Evolutionary conservation across 768 basidiomycete genomes (phyloP).

Genomic region (Hebeloma cylindrosporum): DNA sequence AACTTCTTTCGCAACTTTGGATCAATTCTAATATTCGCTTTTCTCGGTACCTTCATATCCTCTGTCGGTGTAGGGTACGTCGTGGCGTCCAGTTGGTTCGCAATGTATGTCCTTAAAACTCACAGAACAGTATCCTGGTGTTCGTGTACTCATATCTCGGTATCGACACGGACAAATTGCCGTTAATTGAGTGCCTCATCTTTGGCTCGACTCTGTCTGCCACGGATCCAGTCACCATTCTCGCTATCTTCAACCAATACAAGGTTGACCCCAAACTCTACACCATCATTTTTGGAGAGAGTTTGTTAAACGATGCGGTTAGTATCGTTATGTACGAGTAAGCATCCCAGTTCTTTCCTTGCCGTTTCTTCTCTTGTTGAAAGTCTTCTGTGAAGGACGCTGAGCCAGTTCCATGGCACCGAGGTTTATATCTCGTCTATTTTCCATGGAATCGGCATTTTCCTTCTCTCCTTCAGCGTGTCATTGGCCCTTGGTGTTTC

Average conservation of each 20-base stretch:
- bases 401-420: slow-evolving; percentile 87
- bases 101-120: slow-evolving; percentile 39
- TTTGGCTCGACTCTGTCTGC: slow-evolving; percentile 97
- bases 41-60: slow-evolving; percentile 93
- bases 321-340: slow-evolving; percentile 99
- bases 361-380: neutral
- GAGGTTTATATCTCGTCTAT: slow-evolving; percentile 86
- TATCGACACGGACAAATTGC: slow-evolving; percentile 83
- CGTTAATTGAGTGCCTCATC: slow-evolving; percentile 88
- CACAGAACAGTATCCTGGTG: slow-evolving; percentile 76
- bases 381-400: slow-evolving; percentile 59
- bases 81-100: neutral
- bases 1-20: slow-evolving; percentile 99
- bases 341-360: slow-evolving; percentile 37
- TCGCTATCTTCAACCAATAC: slow-evolving; percentile 97
- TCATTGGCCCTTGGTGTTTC: slow-evolving; percentile 93
- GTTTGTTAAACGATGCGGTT: slow-evolving; percentile 96
- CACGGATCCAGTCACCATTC: slow-evolving; percentile 96
- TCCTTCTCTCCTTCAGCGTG: slow-evolving; percentile 91
- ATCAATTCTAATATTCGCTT: slow-evolving; percentile 91
- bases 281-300: slow-evolving; percentile 96
- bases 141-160: slow-evolving; percentile 95
- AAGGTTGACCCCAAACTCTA: slow-evolving; percentile 99
- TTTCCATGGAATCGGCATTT: slow-evolving; percentile 97
- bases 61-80: slow-evolving; percentile 94